phyloP scores from a whole-genome alignment of 2,329 filamentous ascomycete species.

The Graphilbum sp. region DNA sequence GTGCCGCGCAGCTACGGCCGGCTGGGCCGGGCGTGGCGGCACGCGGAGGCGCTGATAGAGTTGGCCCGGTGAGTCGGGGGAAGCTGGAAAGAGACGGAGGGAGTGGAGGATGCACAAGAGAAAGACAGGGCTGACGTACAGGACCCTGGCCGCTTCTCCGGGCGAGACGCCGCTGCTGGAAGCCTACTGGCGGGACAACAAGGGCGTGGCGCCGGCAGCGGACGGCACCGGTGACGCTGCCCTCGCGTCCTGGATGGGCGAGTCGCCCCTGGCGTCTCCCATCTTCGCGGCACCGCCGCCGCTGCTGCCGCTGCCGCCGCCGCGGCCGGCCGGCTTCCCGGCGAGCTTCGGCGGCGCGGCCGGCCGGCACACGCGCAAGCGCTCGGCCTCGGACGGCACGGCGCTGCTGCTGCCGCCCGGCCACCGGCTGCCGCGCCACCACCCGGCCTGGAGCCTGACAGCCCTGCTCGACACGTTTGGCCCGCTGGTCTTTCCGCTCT shows the following conservation, averaged over 20 bases:
- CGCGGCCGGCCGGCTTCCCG: slow-evolving; percentile 30
- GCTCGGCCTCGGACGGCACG: slow-evolving; percentile 45
- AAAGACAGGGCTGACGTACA: slow-evolving; percentile 11
- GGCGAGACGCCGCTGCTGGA: slow-evolving; percentile 49
- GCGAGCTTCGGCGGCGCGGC: slow-evolving; percentile 16
- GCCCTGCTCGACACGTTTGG: slow-evolving; percentile 70
- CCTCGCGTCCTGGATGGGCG: no score
- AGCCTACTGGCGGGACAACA: slow-evolving; percentile 61
- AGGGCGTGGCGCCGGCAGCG: slow-evolving; percentile 12
- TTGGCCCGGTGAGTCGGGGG: slow-evolving; percentile 45
- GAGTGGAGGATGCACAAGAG: no score
- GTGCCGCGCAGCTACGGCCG: slow-evolving; percentile 75
- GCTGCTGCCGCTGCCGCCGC: slow-evolving; percentile 20
- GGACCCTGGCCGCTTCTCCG: slow-evolving; percentile 47
- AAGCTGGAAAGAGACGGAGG: neutral
- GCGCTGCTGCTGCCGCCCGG: slow-evolving; percentile 40
- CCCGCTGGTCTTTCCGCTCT: slow-evolving; percentile 79
- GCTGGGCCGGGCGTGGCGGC: slow-evolving; percentile 76
- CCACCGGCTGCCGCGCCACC: slow-evolving; percentile 56
- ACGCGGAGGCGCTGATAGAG: slow-evolving; percentile 59
- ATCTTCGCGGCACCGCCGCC: slow-evolving; percentile 13
- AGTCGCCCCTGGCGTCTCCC: slow-evolving; percentile 36
- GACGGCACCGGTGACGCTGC: no score
- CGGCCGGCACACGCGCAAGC: slow-evolving; percentile 38
- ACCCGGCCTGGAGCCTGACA: slow-evolving; percentile 73